These are phyloP conservation scores for Pseudofabraea citricarpa DNA, from an alignment of 2,329 filamentous ascomycete species.

Conservation along the genomic window DNA sequence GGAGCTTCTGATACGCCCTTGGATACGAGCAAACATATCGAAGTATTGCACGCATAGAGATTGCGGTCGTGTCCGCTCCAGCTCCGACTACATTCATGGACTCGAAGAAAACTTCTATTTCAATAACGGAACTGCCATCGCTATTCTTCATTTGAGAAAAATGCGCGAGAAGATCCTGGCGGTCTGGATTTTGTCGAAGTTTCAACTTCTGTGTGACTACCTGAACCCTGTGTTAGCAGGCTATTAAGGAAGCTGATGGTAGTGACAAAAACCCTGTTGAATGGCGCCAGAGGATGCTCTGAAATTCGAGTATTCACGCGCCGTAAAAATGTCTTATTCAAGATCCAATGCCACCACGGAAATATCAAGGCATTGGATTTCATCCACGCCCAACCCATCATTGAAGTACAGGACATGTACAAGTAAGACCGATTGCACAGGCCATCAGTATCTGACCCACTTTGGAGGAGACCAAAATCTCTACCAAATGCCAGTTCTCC, in stretches of 20 bases:
- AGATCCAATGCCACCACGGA: background rate
- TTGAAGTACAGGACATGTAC: background rate
- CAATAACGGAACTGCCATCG: background rate
- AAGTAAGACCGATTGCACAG: slow-evolving; percentile 30
- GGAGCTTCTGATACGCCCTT: background rate
- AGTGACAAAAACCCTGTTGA: background rate
- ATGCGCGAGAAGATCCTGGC: background rate
- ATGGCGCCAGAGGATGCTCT: background rate
- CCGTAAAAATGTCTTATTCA: background rate
- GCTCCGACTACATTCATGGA: slow-evolving; percentile 7
- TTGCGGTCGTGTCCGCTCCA: slow-evolving; percentile 38
- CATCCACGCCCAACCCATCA: background rate
- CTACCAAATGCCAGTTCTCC: slow-evolving; percentile 37
- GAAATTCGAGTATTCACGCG: background rate
- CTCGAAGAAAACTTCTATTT: background rate
- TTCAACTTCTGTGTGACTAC: background rate
- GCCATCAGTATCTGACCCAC: slow-evolving; percentile 21
- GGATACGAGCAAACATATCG: slow-evolving; percentile 34
- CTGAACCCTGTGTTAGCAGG: background rate
- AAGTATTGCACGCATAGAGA: slow-evolving; percentile 37
- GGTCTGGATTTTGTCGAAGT: background rate
- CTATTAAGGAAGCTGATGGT: background rate
- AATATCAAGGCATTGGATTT: background rate
- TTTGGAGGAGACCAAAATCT: slow-evolving; percentile 36
- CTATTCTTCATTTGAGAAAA: background rate